Percentiles rank a stretch among this genome's conserved stretches.
Evolutionary conservation across 495 filamentous ascomycete species (phyloP).

Genomic region (Neurospora sublineolata): DNA sequence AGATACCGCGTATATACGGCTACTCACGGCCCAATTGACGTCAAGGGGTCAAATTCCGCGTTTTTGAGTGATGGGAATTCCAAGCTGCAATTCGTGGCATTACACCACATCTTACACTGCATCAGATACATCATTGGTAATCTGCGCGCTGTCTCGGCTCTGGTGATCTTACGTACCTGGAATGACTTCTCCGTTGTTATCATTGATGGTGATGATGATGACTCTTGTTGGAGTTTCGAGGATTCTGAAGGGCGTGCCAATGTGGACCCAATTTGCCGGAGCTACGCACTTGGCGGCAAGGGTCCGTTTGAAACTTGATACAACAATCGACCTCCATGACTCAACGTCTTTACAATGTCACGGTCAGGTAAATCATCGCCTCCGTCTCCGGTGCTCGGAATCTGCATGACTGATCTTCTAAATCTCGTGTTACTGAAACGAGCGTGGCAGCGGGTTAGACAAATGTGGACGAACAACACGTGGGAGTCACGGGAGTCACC

Average conservation of each 20-base stretch:
- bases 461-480: background rate
- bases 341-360: background rate
- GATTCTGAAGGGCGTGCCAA: background rate
- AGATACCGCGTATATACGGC: constrained; percentile 15
- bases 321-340: background rate
- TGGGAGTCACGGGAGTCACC: background rate
- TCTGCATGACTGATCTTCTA: background rate
- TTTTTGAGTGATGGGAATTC: background rate
- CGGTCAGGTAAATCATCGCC: background rate
- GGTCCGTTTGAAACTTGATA: background rate
- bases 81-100: background rate
- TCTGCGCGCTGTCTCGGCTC: constrained; percentile 10
- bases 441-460: background rate
- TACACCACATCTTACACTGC: background rate
- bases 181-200: background rate
- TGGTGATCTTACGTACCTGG: background rate
- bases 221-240: background rate
- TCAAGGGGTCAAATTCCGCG: constrained; percentile 6
- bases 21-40: constrained; percentile 17
- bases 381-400: background rate
- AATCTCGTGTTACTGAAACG: background rate
- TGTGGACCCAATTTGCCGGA: background rate
- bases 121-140: constrained; percentile 1
- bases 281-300: background rate
- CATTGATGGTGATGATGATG: background rate